Percentiles rank a stretch among this genome's conserved stretches.
Conservation (phyloP, 2,329 filamentous ascomycete species). For the Davidsoniella virescens region DNA sequence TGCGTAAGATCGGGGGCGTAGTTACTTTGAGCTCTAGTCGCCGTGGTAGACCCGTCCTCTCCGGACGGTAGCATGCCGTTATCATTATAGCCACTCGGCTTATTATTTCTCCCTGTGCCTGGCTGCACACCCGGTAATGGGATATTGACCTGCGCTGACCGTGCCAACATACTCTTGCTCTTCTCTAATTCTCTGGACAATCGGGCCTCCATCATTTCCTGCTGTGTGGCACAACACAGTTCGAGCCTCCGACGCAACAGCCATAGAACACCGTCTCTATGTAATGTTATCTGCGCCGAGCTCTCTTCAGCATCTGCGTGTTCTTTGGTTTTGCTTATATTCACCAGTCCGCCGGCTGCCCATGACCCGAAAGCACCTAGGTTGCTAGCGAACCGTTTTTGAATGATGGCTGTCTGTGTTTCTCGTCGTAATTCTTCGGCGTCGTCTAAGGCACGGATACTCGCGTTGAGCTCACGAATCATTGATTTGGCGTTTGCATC, state of each 20-base stretch:
- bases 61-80: constrained; percentile 9
- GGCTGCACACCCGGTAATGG: constrained; percentile 14
- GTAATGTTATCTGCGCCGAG: constrained; percentile 47
- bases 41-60: constrained; percentile 15
- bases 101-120: not conserved
- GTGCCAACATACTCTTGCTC: constrained; percentile 71
- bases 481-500: constrained; percentile 76
- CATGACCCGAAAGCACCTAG: constrained; percentile 48
- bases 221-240: constrained; percentile 60
- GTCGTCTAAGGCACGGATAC: constrained; percentile 63
- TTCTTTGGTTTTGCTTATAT: constrained; percentile 38
- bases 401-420: constrained; percentile 52
- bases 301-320: constrained; percentile 57
- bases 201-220: constrained; percentile 83
- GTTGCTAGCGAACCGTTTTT: constrained; percentile 50
- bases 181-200: constrained; percentile 75
- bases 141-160: constrained; percentile 25
- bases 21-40: constrained; percentile 10
- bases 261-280: constrained; percentile 73
- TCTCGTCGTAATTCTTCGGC: constrained; percentile 70
- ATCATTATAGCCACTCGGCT: not conserved
- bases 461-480: constrained; percentile 68
- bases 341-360: constrained; percentile 46
- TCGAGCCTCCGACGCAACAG: constrained; percentile 62
- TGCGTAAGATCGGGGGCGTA: constrained; percentile 45